phyloP scores from a whole-genome alignment of 345 rosid genomes.

The Populus deltoides region DNA sequence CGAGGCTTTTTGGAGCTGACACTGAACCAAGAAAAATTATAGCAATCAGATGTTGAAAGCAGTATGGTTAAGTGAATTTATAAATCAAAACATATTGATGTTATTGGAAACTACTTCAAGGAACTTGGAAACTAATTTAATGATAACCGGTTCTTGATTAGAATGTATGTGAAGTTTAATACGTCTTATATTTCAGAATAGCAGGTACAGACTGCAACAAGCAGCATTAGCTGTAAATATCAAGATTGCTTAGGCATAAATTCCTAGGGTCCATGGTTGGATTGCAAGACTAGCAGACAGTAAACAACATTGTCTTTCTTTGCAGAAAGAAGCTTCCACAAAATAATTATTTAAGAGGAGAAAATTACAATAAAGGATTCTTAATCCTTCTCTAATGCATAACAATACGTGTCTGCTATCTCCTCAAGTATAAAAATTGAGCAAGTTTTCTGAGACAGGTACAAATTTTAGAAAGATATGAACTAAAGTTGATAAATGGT shows the following conservation, averaged over 20 bases:
- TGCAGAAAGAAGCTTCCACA: neutral
- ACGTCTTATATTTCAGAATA: no score
- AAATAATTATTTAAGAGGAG: neutral
- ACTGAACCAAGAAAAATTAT: constrained; percentile 35
- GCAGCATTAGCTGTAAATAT: neutral
- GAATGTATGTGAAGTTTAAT: neutral
- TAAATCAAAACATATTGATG: neutral
- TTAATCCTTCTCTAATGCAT: neutral
- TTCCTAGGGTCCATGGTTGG: no score
- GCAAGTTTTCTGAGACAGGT: neutral
- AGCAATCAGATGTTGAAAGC: constrained; percentile 10
- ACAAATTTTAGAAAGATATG: neutral
- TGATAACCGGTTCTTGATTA: neutral
- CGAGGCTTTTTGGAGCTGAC: constrained; percentile 59
- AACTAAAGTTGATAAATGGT: neutral
- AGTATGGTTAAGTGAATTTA: neutral
- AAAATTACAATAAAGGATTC: neutral
- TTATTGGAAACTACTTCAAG: neutral
- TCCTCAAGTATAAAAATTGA: neutral
- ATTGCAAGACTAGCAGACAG: neutral
- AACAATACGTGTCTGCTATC: neutral
- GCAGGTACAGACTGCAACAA: neutral
- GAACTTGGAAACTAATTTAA: neutral
- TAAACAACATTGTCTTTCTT: neutral
- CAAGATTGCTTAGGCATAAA: neutral